Conservation (phyloP, 306 rosid species). For the Gastrolobium villosum region DNA sequence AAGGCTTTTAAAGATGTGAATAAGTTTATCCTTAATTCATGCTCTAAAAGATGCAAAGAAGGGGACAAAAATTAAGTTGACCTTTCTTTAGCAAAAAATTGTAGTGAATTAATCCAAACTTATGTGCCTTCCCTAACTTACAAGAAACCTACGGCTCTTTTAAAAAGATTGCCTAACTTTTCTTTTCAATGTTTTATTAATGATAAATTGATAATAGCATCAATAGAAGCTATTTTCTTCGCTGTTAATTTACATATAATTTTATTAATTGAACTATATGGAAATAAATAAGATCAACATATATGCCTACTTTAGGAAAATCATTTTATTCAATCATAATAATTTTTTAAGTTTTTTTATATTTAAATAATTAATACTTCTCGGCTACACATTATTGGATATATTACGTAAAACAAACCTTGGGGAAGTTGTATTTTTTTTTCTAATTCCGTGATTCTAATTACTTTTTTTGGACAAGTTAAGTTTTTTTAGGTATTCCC, state of each 20-base stretch:
- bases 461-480: no score
- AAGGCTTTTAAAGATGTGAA: slow-evolving; percentile 50
- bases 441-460: no score
- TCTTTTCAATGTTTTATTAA: slow-evolving; percentile 39
- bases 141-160: slow-evolving; percentile 64
- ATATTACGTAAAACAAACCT: no score
- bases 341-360: no score
- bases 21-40: slow-evolving; percentile 35
- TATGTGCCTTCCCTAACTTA: slow-evolving; percentile 67
- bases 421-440: no score
- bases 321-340: not conserved
- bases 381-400: not conserved
- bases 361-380: not conserved
- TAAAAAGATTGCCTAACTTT: slow-evolving; percentile 52
- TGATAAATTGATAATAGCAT: not conserved
- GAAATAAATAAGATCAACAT: not conserved
- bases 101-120: slow-evolving; percentile 39
- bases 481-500: no score
- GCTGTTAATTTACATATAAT: not conserved
- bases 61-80: slow-evolving; percentile 40
- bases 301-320: not conserved
- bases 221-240: not conserved
- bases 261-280: slow-evolving; percentile 4
- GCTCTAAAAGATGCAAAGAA: slow-evolving; percentile 52
- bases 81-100: slow-evolving; percentile 44